A percentile compares a stretch with the other conserved stretches of the same genome.
These are phyloP conservation scores for Trichocladium uniseriatum DNA, from an alignment of 495 filamentous ascomycete genomes.

Conservation along the genomic window DNA sequence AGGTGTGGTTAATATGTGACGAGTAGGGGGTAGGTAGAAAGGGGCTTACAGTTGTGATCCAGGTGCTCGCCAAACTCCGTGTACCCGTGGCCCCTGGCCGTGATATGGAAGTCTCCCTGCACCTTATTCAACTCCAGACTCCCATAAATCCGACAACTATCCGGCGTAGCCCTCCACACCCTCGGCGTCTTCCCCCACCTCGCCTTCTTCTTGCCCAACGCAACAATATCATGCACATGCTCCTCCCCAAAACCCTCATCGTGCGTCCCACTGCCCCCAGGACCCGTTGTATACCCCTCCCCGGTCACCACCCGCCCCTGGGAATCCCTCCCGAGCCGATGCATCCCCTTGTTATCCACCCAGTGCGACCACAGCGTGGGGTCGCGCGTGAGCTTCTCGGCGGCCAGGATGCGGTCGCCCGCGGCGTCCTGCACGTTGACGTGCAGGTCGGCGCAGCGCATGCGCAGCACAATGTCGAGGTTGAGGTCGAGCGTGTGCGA, in stretches of 20 bases:
- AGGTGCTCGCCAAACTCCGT: slow-evolving; percentile 69
- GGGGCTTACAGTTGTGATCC: slow-evolving; percentile 61
- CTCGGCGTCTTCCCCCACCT: slow-evolving; percentile 67
- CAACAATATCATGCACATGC: slow-evolving; percentile 64
- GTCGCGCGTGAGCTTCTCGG: slow-evolving; percentile 61
- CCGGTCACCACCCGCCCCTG: slow-evolving; percentile 41
- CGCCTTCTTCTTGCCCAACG: slow-evolving; percentile 44
- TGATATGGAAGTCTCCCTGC: slow-evolving; percentile 97
- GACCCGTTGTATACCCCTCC: slow-evolving; percentile 41
- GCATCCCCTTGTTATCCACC: slow-evolving; percentile 62
- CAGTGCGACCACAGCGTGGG: slow-evolving; percentile 72
- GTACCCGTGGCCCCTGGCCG: slow-evolving; percentile 90
- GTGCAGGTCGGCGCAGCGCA: slow-evolving; percentile 81
- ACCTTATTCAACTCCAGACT: slow-evolving; percentile 90
- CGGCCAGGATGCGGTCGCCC: slow-evolving; percentile 83
- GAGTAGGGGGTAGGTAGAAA: slow-evolving; percentile 6
- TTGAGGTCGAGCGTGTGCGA: slow-evolving; percentile 87
- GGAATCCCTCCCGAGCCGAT: slow-evolving; percentile 48
- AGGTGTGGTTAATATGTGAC: background rate
- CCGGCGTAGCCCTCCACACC: slow-evolving; percentile 44
- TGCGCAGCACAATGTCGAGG: slow-evolving; percentile 84
- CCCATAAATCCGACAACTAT: slow-evolving; percentile 81
- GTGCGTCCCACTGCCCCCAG: slow-evolving; percentile 33
- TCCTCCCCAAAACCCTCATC: slow-evolving; percentile 56
- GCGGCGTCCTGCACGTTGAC: slow-evolving; percentile 96